Conservation (phyloP, 2,329 filamentous ascomycete species). For the Colletotrichum tabaci region DNA sequence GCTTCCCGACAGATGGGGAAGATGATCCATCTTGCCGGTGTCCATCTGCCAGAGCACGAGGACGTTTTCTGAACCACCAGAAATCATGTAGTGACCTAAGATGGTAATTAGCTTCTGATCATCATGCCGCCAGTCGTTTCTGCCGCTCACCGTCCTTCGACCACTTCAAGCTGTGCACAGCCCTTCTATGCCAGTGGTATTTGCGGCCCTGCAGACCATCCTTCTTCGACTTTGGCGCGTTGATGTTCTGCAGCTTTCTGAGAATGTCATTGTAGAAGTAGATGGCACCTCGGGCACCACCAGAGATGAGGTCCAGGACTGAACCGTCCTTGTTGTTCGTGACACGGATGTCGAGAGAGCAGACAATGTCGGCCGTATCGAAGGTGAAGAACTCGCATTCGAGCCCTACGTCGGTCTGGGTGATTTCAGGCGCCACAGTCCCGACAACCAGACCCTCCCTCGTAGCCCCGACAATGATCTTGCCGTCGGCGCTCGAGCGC, state of each 20-base stretch:
- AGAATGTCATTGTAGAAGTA: constrained; percentile 86
- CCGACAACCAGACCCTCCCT: constrained; percentile 73
- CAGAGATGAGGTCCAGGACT: constrained; percentile 82
- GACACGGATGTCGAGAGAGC: constrained; percentile 75
- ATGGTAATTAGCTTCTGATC: constrained; percentile 49
- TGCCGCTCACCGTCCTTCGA: constrained; percentile 82
- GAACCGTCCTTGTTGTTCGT: constrained; percentile 44
- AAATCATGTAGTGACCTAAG: constrained; percentile 91
- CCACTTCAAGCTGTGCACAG: constrained; percentile 90
- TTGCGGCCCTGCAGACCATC: constrained; percentile 73
- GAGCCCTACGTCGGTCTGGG: constrained; percentile 56
- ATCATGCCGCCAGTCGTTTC: not conserved
- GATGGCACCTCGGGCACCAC: constrained; percentile 82
- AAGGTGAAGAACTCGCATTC: constrained; percentile 72
- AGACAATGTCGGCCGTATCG: constrained; percentile 74
- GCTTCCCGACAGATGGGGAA: constrained; percentile 90
- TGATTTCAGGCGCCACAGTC: constrained; percentile 54
- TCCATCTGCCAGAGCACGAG: constrained; percentile 95
- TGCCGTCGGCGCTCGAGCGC: constrained; percentile 67
- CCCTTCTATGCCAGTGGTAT: constrained; percentile 91
- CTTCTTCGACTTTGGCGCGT: constrained; percentile 55
- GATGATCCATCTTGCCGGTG: constrained; percentile 83
- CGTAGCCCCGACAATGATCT: constrained; percentile 63
- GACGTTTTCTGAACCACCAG: constrained; percentile 90
- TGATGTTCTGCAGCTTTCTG: constrained; percentile 65